These are phyloP conservation scores for Pisolithus microcarpus DNA, from an alignment of 768 basidiomycete genomes.

Conservation along the genomic window DNA sequence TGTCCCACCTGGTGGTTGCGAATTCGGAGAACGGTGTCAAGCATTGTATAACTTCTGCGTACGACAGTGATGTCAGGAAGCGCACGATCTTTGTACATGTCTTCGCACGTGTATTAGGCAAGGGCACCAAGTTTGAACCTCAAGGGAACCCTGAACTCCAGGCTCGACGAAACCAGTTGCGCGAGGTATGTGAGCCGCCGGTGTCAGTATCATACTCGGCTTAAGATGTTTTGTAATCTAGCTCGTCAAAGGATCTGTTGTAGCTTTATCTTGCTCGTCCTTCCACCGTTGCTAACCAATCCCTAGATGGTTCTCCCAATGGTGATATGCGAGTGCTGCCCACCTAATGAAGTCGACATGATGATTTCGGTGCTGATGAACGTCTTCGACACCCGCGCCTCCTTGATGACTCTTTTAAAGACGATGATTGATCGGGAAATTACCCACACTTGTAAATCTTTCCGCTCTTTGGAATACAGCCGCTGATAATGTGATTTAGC, in stretches of 20 bases:
- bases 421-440: slow-evolving; percentile 84
- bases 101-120: slow-evolving; percentile 71
- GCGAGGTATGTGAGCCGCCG: slow-evolving; percentile 41
- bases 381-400: slow-evolving; percentile 71
- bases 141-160: slow-evolving; percentile 44
- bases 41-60: slow-evolving; percentile 75
- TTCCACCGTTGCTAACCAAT: slow-evolving; percentile 6
- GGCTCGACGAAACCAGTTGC: slow-evolving; percentile 45
- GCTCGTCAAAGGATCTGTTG: slow-evolving; percentile 71
- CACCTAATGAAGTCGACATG: slow-evolving; percentile 69
- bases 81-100: slow-evolving; percentile 80
- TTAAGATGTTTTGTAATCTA: slow-evolving; percentile 21
- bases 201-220: background rate
- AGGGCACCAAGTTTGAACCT: slow-evolving; percentile 71
- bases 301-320: slow-evolving; percentile 67
- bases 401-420: slow-evolving; percentile 69
- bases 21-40: slow-evolving; percentile 88
- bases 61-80: slow-evolving; percentile 61
- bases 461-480: background rate
- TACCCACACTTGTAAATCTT: slow-evolving; percentile 54
- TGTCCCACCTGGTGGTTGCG: slow-evolving; percentile 73
- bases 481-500: slow-evolving; percentile 36
- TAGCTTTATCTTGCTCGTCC: slow-evolving; percentile 20
- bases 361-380: slow-evolving; percentile 83
- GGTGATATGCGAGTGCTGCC: slow-evolving; percentile 84